Evolutionary conservation across 805 yeast species (phyloP), one percentile per base, ranked within the genome.

Genomic region (Dipodascus geniculatus): DNA sequence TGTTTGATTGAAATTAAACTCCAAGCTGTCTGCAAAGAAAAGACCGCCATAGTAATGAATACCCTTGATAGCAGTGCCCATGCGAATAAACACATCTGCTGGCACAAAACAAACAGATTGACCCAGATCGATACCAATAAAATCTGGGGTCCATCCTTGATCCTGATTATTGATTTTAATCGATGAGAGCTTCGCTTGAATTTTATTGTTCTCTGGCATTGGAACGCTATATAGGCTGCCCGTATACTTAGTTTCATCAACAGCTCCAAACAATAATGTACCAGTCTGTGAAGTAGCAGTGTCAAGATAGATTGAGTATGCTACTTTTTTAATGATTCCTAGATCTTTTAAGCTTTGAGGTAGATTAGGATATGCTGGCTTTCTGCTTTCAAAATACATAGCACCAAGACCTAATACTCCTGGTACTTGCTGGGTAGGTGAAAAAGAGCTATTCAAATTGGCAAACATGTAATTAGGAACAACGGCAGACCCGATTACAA

Each of bases 201-300:
- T 14, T 22, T 48, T 51, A 3, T 2, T 1, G 8, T 51, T 52
- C 42, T 67, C n/a, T 17, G 50, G 52, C 16, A 53, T 54, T n/a
- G 61, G 63, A 48, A 71, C 55, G 1, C 64, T 57, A 28, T 58
- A 61, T 38, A 78, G 63, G 6, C 63, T 58, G 19, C 87, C 87
- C 0, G 65, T 51, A 63, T 77, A 82, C 65, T 81, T 81, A 49
- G 76, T 69, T 54, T 76, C 77, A 63, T 83, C 88, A 17, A 83
- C 74, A 48, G 80, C 90, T 49, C 90, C 88, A 65, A 83, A 83
- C 35, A 82, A 65, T 16, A 83, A 66, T 22, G 72, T 67, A 3
- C 85, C 87, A 1, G 69, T 53, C 1, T 51, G 48, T 33, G 65
- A 59, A n/a, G 52, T 53, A 9, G 61, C 55, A 1, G 64, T 61